Conservation (phyloP, 495 filamentous ascomycete species). For the Penicillium herquei region DNA sequence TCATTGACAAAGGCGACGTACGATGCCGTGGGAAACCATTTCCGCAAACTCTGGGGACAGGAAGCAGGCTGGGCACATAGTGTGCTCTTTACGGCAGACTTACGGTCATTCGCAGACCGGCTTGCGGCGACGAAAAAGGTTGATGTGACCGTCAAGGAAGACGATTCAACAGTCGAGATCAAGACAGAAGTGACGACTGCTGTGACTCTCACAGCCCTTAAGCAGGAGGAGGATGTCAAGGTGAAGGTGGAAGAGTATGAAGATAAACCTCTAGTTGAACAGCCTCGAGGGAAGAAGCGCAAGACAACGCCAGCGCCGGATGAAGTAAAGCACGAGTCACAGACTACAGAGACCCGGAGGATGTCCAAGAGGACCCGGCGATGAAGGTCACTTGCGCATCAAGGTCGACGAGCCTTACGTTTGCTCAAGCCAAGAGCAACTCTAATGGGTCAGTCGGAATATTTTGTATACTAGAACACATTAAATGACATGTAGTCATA, state of each 20-base stretch:
- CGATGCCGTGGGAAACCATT: slow-evolving; percentile 84
- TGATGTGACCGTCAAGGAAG: slow-evolving; percentile 33
- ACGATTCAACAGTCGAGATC: slow-evolving; percentile 24
- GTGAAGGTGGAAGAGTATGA: slow-evolving; percentile 25
- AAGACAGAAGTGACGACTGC: slow-evolving; percentile 30
- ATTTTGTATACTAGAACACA: slow-evolving; percentile 3
- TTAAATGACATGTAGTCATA: neutral
- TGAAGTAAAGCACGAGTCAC: slow-evolving; percentile 22
- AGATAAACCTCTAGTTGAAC: slow-evolving; percentile 11
- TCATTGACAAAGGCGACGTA: slow-evolving; percentile 87
- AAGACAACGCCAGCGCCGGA: slow-evolving; percentile 19
- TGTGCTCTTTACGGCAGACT: slow-evolving; percentile 92
- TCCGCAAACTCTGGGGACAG: slow-evolving; percentile 85
- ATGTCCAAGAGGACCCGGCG: slow-evolving; percentile 38
- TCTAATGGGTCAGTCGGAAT: neutral
- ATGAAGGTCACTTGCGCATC: neutral
- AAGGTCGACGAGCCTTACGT: no score
- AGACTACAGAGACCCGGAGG: slow-evolving; percentile 35
- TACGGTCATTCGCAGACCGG: slow-evolving; percentile 76
- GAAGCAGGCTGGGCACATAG: slow-evolving; percentile 98
- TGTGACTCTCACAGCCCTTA: slow-evolving; percentile 25
- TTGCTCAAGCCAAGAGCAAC: no score
- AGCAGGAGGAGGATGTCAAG: slow-evolving; percentile 13
- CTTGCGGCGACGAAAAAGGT: slow-evolving; percentile 48
- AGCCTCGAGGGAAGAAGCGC: slow-evolving; percentile 15